Percentiles rank a stretch among this genome's conserved stretches.
These are phyloP conservation scores for Iris pallida DNA, from an alignment of 116 monocot species.

Conservation along the genomic window DNA sequence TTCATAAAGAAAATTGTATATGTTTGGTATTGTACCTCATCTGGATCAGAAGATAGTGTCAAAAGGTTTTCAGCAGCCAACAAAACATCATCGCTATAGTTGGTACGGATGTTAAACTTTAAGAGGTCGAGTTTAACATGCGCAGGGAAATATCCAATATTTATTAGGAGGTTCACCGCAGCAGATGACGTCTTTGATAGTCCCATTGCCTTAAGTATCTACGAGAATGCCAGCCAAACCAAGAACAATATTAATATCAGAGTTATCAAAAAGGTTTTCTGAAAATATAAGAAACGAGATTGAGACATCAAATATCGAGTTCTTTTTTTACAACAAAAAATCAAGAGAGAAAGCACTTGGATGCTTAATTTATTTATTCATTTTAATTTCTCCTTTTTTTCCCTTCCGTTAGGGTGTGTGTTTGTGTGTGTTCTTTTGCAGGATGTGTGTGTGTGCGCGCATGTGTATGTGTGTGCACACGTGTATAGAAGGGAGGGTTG, in stretches of 20 bases:
- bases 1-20: neutral
- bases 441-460: too few relatives aligned
- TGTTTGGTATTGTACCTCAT: constrained; percentile 46
- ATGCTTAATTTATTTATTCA: too few relatives aligned
- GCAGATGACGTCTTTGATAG: constrained; percentile 55
- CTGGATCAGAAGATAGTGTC: constrained; percentile 45
- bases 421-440: too few relatives aligned
- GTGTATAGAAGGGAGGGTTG: too few relatives aligned
- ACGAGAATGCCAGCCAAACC: constrained; percentile 9
- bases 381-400: too few relatives aligned
- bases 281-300: too few relatives aligned
- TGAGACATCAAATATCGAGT: neutral
- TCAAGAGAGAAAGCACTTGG: too few relatives aligned
- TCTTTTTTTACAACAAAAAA: neutral
- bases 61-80: constrained; percentile 63
- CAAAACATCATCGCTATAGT: constrained; percentile 55
- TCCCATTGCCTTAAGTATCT: constrained; percentile 90
- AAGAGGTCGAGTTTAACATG: constrained; percentile 96
- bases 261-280: neutral
- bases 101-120: constrained; percentile 62
- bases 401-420: too few relatives aligned
- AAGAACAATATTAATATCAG: neutral
- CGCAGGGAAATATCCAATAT: constrained; percentile 88
- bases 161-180: constrained; percentile 73
- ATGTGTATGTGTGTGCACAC: too few relatives aligned